Evolutionary conservation across 1,284 basidiomycete genomes (phyloP), one percentile per base, ranked within the genome.

Genomic region (Ceratobasidium sp.): DNA sequence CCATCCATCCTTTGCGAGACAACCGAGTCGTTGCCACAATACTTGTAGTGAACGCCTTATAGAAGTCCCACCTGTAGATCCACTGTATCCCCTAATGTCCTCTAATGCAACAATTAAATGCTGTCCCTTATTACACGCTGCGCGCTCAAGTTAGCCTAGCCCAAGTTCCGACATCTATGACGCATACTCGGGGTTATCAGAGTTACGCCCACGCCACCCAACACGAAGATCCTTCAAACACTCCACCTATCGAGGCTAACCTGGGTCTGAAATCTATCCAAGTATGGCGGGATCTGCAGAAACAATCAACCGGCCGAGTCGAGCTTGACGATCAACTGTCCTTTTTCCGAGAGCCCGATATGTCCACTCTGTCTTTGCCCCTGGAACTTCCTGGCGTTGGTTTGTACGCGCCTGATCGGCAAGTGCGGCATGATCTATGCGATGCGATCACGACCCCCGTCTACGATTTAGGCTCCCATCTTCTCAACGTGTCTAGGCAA

Each of bases 291-390:
- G 36, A 41, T 41, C 36, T 41, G 36, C 36, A 41, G 36, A 41
- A 41, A 9, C 44, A 7, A n/a, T 29, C 60, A 27, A 57, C 19
- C 36, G 44, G 44, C 11, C 24, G 44, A 44, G 48, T 45, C 31
- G 60, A 63, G 60, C n/a, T 22, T 15, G 60, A 63, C 60, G 60
- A 63, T 63, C 60, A 48, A 63, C 60, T 27, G 60, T 41, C n/a
- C 45, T 17, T 63, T n/a, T 63, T 17, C 60, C 60, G 60, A 27
- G 60, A 48, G 36, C 36, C 36, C 36, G 36, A 41, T 41, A 11
- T 41, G 11, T 11, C 4, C 36, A 41, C 36, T n/a, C n/a, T n/a
- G n/a, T n/a, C n/a, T n/a, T n/a, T n/a, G 36, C 36, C 36, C 36
- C 36, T 41, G 36, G 36, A 41, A 5, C 36, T 41, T 41, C 36